Base-by-base conservation (phyloP, 2,329 filamentous ascomycete species). In the Scorias spongiosa region DNA sequence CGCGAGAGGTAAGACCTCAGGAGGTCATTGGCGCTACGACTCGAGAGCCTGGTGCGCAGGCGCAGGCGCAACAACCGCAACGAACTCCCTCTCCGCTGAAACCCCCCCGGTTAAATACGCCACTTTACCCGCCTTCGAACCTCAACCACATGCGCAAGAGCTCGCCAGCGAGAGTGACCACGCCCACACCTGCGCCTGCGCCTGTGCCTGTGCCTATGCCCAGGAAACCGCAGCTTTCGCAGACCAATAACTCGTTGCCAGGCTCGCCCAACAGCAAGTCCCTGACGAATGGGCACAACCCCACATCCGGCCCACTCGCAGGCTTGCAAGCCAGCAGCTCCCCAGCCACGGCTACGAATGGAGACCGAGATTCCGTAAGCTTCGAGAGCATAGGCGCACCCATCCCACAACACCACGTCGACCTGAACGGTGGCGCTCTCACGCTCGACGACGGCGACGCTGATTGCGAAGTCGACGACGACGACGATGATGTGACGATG, bases 401-500 rank as follows among this genome's bases (percentile, higher is more conserved):
- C 4, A 36, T 36, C 11, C 32, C 32, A 9, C 32, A 36, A 36
- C 32, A 36, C 32, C 32, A 36, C 32, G 32, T 36, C 12, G 32
- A 36, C 32, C 32, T 36, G 32, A 36, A 36, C 15, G 32, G 32
- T 12, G 32, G 32, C 11, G 11, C 32, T 4, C 32, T 36, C 9
- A 15, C 32, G 32, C 32, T 36, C 9, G 32, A 36, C 5, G 32
- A 36, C 11, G 32, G 32, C 32, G 32, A 36, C 32, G 20, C 20
- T 26, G 20, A 26, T 26, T 26, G 20, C 20, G 20, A 47, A 17
- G 39, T 46, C 45, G 39, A 44, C 37, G 55, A 44, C 20, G 20
- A 47, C 15, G 39, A 46, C 45, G 39, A 44, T 32, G 55, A 44
- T 58, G 56, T 47, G 53, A 60, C 42, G 57, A 61, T 40, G 49